Evolutionary conservation across 2,329 filamentous ascomycete genomes (phyloP).

Genomic region (Colletotrichum camelliae): DNA sequence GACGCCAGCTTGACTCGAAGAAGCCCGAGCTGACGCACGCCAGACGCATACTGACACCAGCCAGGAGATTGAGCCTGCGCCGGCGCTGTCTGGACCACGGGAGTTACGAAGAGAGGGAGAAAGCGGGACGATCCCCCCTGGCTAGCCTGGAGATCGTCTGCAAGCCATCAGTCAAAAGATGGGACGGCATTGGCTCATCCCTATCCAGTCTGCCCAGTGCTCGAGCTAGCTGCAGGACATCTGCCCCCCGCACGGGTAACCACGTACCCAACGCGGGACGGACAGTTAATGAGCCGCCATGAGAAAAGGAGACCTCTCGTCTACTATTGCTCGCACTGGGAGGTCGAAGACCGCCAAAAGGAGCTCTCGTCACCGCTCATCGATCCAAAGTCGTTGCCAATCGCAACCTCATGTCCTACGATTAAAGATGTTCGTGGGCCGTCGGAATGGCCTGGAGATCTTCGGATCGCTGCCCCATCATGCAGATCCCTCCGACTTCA

Average conservation of each 20-base stretch:
- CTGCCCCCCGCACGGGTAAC: neutral
- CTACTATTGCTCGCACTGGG: neutral
- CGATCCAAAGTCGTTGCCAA: neutral
- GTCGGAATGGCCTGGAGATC: neutral
- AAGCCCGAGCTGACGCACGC: neutral
- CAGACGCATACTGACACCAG: neutral
- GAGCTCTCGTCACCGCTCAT: neutral
- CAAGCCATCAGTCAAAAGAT: neutral
- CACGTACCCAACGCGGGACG: neutral
- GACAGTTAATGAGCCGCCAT: neutral
- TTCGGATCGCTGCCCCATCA: neutral
- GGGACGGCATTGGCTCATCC: neutral
- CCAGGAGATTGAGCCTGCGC: neutral
- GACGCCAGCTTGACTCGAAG: neutral
- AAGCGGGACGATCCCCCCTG: neutral
- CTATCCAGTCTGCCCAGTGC: neutral
- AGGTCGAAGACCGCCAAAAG: neutral
- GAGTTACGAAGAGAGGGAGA: neutral
- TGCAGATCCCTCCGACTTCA: neutral
- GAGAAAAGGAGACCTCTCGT: neutral
- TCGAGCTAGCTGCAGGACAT: neutral
- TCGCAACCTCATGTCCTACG: neutral
- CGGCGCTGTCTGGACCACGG: neutral
- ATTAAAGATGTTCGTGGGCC: neutral
- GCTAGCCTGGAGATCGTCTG: conserved; percentile 3